A percentile compares a stretch with the other conserved stretches of the same genome.
These are phyloP conservation scores for Perkinsus marinus DNA, from an alignment of 169 alveolate genomes.

Conservation along the genomic window DNA sequence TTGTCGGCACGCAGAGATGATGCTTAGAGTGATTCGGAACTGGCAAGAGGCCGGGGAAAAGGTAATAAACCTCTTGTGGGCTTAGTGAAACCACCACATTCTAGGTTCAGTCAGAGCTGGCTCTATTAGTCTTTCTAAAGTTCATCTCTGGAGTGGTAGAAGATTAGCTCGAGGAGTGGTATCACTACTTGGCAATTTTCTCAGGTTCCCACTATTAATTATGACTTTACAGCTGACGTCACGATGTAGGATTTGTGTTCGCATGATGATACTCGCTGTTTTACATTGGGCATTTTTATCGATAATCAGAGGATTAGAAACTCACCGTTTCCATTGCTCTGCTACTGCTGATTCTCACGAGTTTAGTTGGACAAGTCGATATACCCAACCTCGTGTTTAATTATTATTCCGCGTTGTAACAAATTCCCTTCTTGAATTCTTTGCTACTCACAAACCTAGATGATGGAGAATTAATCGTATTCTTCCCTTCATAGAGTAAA, in stretches of 20 bases:
- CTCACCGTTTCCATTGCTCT: not conserved
- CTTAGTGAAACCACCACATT: not conserved
- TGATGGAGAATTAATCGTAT: no score
- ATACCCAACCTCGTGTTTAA: no score
- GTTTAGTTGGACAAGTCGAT: no score
- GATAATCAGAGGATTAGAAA: not conserved
- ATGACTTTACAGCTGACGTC: slow-evolving; percentile 69
- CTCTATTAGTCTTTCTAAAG: slow-evolving; percentile 59
- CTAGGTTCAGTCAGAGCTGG: slow-evolving; percentile 41
- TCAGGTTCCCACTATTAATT: slow-evolving; percentile 68
- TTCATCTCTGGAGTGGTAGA: slow-evolving; percentile 52
- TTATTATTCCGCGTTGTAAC: no score
- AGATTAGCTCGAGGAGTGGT: not conserved
- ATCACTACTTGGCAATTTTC: not conserved
- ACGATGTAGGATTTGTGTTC: not conserved
- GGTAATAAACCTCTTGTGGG: not conserved
- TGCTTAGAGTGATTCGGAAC: slow-evolving; percentile 38
- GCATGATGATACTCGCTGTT: not conserved
- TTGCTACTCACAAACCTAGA: no score
- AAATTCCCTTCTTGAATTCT: no score
- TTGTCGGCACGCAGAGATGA: slow-evolving; percentile 54
- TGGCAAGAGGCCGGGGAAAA: slow-evolving; percentile 35
- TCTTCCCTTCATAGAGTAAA: no score
- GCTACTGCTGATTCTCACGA: no score
- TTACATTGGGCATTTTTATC: not conserved